Evolutionary conservation across 1,139 yeast species (phyloP).

Genomic region (Debaryomyces sp.): DNA sequence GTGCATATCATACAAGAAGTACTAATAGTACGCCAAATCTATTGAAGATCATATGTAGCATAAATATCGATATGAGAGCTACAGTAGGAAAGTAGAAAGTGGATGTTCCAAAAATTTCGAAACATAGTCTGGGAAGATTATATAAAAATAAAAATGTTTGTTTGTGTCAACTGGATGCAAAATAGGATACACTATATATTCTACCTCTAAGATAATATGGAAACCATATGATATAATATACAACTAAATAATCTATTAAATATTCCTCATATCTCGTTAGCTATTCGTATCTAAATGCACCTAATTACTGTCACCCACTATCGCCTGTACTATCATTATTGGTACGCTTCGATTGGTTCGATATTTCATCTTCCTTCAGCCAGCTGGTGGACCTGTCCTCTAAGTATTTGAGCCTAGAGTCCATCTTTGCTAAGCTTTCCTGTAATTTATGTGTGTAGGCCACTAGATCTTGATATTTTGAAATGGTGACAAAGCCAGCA

Average conservation of each 20-base stretch:
- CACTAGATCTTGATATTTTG: constrained; percentile 38
- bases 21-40: not conserved
- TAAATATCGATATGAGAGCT: too few relatives aligned
- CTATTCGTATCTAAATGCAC: not conserved
- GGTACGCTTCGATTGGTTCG: not conserved
- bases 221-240: not conserved
- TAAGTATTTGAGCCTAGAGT: constrained; percentile 21
- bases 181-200: not conserved
- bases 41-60: not conserved
- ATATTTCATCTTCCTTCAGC: not conserved
- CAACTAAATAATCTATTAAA: not conserved
- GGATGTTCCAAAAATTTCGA: too few relatives aligned
- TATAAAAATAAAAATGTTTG: not conserved
- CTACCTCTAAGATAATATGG: not conserved
- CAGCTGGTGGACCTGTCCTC: constrained; percentile 14
- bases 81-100: too few relatives aligned
- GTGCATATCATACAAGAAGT: not conserved
- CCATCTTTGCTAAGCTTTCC: constrained; percentile 30
- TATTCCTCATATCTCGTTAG: not conserved
- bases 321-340: not conserved
- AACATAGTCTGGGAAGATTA: not conserved
- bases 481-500: constrained; percentile 22
- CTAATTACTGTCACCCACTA: not conserved
- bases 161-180: not conserved
- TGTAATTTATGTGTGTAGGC: constrained; percentile 37